Evolutionary conservation across 768 basidiomycete genomes (phyloP).

Genomic region (Ramaria sp.): DNA sequence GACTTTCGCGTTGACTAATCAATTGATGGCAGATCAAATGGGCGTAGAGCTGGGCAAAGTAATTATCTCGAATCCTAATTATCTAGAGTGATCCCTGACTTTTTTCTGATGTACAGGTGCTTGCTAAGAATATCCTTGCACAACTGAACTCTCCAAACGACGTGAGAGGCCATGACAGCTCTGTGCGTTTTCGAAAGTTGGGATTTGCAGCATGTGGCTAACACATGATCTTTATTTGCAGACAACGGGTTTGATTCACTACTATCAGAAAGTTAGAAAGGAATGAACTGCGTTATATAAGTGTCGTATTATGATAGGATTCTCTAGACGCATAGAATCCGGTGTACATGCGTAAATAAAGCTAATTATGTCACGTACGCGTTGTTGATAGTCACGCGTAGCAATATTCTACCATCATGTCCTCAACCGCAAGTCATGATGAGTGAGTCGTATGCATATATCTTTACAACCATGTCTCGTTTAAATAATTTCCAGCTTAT

Average conservation of each 20-base stretch:
- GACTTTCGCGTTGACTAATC: background rate
- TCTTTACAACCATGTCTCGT: background rate
- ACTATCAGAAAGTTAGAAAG: constrained; percentile 84
- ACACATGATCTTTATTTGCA: constrained; percentile 20
- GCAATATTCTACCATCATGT: background rate
- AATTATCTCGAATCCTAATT: background rate
- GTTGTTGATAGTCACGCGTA: background rate
- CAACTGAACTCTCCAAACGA: constrained; percentile 75
- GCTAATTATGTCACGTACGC: background rate
- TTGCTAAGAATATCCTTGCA: constrained; percentile 90
- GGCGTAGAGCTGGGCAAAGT: constrained; percentile 94
- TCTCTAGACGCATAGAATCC: background rate
- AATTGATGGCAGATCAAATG: constrained; percentile 72
- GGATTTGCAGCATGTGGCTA: constrained; percentile 1
- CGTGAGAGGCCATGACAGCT: constrained; percentile 84
- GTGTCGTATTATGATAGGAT: too few relatives aligned
- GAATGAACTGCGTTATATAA: constrained; percentile 30
- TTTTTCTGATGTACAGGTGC: constrained; percentile 28
- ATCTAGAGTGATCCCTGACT: background rate
- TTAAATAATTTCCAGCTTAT: background rate
- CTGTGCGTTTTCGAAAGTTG: constrained; percentile 26
- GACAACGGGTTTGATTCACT: constrained; percentile 95
- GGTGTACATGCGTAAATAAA: background rate
- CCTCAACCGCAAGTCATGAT: background rate
- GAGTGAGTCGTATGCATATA: background rate